These are phyloP conservation scores for Lasiosphaeris hirsuta DNA, from an alignment of 495 filamentous ascomycete genomes.

Conservation along the genomic window DNA sequence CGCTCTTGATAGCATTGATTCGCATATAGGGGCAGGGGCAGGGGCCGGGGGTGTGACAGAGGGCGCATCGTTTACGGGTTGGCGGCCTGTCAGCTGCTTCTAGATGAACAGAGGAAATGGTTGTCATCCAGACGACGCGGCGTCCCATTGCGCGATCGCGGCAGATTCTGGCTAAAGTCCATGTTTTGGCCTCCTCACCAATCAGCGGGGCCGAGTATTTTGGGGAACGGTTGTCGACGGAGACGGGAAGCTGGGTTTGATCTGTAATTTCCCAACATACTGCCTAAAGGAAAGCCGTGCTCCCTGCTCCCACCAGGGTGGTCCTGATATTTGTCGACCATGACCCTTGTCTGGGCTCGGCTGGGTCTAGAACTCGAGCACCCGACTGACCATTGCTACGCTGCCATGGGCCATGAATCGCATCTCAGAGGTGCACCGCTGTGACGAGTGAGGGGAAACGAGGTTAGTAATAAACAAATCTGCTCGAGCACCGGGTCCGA, in stretches of 20 bases:
- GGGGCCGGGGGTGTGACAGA: too few relatives aligned
- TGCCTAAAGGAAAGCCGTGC: slow-evolving; percentile 8
- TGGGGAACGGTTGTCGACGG: not conserved
- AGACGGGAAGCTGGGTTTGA: slow-evolving; percentile 12
- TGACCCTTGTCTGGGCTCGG: too few relatives aligned
- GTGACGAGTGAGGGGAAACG: too few relatives aligned
- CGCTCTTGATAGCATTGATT: not conserved
- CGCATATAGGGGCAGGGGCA: slow-evolving; percentile 1
- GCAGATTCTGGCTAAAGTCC: slow-evolving; percentile 15
- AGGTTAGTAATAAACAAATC: too few relatives aligned
- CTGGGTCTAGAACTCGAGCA: too few relatives aligned
- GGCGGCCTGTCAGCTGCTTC: not conserved
- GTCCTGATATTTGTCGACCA: slow-evolving; percentile 4
- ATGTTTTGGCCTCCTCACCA: not conserved
- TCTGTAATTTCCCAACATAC: slow-evolving; percentile 5
- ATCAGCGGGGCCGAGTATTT: slow-evolving; percentile 1
- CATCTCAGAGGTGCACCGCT: too few relatives aligned
- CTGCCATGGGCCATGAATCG: too few relatives aligned
- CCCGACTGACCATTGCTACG: too few relatives aligned
- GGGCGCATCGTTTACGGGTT: not conserved
- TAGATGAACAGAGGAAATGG: not conserved
- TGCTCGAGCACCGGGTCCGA: too few relatives aligned
- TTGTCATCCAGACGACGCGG: too few relatives aligned
- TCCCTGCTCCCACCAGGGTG: slow-evolving; percentile 12
- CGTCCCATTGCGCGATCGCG: slow-evolving; percentile 2